Evolutionary conservation across 495 filamentous ascomycete species (phyloP), one percentile per base, ranked within the genome.

Genomic region (Astrocystis sublimbata): DNA sequence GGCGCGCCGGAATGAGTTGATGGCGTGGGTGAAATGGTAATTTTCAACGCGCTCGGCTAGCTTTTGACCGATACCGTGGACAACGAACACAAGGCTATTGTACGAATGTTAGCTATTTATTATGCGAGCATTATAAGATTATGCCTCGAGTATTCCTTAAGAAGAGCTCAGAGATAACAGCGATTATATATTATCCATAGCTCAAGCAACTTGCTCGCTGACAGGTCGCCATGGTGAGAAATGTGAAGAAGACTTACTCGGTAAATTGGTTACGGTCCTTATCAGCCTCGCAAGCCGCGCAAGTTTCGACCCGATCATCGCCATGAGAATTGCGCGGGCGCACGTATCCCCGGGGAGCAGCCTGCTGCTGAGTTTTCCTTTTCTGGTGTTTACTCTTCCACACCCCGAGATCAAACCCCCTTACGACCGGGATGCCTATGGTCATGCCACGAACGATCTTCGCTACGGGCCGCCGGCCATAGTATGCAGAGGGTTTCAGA

Each of bases 21-120:
- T 93, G 3, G 91, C 89, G 71, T 97, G 92, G 0, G 94, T 98
- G 70, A 98, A 98, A 68, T 97, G 90, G 66, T 91, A 98, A 71
- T 92, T 97, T 71, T 98, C 94, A 50, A 98, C 89, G 15, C 93
- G 83, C 66, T 98, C 92, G 0, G 92, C 94, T n/a, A 98, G 78
- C 69, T 98, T 97, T 71, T 98, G 94, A 0, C 94, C 94, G 52
- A 98, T 97, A 12, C 93, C 94, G 71, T 98, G 94, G 45, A 96
- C 91, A 23, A 97, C 89, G 15, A 98, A 76, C 17, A 97, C 83
- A 21, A 98, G 75, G 70, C 60, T 62, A 55, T 30, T 21, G 1
- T 8, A 56, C 24, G 1, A 33, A 23, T 12, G 51, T 62, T 31
- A 62, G 47, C 31, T 49, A 49, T 13, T 8, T n/a, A n/a, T n/a